phyloP scores from a whole-genome alignment of 176 grass and related monocot genomes.

The Cocos nucifera region DNA sequence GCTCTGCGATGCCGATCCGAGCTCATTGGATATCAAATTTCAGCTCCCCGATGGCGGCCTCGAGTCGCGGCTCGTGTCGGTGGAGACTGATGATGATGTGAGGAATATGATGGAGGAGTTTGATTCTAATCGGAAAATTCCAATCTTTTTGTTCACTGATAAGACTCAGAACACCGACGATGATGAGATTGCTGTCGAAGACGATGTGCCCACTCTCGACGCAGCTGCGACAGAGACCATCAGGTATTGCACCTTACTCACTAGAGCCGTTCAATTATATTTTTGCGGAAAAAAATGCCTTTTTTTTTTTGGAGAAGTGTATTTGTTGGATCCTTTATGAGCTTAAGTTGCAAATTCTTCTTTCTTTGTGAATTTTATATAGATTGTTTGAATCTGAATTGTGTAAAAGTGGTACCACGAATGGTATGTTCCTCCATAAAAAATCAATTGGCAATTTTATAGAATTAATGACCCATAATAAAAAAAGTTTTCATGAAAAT shows the following conservation, averaged over 20 bases:
- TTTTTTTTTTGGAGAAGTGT: too few species aligned
- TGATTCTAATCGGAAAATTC: constrained; percentile 10
- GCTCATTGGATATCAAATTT: constrained; percentile 12
- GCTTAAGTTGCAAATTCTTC: too few species aligned
- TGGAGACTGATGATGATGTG: constrained; percentile 15
- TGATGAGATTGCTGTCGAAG: constrained; percentile 4
- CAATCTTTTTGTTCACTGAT: constrained; percentile 13
- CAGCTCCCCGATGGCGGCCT: constrained; percentile 9
- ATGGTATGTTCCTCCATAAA: too few species aligned
- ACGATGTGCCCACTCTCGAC: not conserved
- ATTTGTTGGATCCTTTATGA: too few species aligned
- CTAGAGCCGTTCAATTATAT: too few species aligned
- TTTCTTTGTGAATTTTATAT: too few species aligned
- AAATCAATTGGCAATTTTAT: too few species aligned
- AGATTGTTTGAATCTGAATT: too few species aligned
- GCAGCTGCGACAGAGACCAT: not conserved
- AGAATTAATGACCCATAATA: too few species aligned
- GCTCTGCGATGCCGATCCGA: constrained; percentile 7
- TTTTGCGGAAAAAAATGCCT: too few species aligned
- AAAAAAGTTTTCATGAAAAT: too few species aligned
- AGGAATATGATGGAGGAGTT: constrained; percentile 20
- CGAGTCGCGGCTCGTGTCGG: constrained; percentile 6
- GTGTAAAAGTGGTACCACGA: too few species aligned
- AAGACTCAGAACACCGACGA: not conserved
- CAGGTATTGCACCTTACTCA: not conserved